Percentiles rank a stretch among this genome's conserved stretches.
Evolutionary conservation across 768 basidiomycete genomes (phyloP).

Genomic region (Mrakia frigida): DNA sequence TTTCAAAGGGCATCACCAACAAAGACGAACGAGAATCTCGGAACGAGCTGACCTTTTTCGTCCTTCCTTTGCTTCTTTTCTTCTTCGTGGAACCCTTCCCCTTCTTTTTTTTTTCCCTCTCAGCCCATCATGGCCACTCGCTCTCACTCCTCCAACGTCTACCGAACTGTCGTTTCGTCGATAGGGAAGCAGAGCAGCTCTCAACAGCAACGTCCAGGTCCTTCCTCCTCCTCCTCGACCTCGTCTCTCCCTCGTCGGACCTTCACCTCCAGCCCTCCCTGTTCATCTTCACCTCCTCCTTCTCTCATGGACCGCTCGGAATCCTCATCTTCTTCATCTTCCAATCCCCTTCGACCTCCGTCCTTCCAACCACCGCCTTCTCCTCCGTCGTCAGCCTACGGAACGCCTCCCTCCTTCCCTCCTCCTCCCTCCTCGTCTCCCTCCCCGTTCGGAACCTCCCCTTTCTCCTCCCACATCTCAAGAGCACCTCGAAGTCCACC

Average conservation of each 20-base stretch:
- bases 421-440: not conserved
- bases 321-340: not conserved
- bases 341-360: not conserved
- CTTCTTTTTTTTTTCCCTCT: not conserved
- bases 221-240: not conserved
- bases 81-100: too few species aligned
- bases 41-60: not conserved
- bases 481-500: not conserved
- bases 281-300: not conserved
- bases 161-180: not conserved
- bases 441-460: not conserved
- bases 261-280: not conserved
- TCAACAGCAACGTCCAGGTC: not conserved
- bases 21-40: too few species aligned
- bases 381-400: not conserved
- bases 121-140: not conserved
- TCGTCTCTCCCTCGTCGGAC: not conserved
- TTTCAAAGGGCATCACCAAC: too few species aligned
- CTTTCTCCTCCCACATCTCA: not conserved
- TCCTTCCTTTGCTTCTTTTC: not conserved
- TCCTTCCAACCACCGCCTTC: not conserved
- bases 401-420: not conserved
- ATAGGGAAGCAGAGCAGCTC: not conserved
- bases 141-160: not conserved
- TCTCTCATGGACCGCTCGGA: not conserved